A percentile compares a stretch with the other conserved stretches of the same genome.
Evolutionary conservation across 2,329 filamentous ascomycete species (phyloP).

Genomic region (Domatiomyces catenatus): DNA sequence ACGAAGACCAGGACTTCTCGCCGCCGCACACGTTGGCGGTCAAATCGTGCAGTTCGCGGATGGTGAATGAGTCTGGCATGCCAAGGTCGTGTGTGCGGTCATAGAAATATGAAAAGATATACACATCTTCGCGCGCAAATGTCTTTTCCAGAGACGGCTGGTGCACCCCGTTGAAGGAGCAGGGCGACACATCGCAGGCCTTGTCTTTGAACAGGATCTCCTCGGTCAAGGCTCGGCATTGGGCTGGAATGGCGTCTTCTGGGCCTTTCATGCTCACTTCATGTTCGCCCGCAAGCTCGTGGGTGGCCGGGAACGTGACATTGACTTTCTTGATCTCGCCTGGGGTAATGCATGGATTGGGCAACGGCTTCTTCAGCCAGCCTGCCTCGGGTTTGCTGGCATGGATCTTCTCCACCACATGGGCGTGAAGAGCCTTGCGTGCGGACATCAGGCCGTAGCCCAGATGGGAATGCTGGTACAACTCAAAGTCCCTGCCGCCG

Average conservation of each 20-base stretch:
- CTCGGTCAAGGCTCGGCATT: conserved; percentile 82
- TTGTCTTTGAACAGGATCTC: conserved; percentile 79
- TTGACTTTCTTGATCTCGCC: conserved; percentile 61
- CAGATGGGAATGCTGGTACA: conserved; percentile 97
- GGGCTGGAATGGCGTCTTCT: conserved; percentile 55
- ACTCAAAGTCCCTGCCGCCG: conserved; percentile 73
- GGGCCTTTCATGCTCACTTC: conserved; percentile 83
- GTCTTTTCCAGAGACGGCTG: conserved; percentile 87
- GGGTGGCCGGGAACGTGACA: conserved; percentile 51
- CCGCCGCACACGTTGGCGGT: conserved; percentile 73
- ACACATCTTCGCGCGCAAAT: conserved; percentile 79
- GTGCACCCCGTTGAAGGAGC: conserved; percentile 95
- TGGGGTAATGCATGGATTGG: conserved; percentile 75
- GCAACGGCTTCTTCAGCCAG: conserved; percentile 57
- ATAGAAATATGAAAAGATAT: conserved; percentile 96
- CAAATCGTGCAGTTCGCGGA: conserved; percentile 77
- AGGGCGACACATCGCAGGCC: conserved; percentile 69
- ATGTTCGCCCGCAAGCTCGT: conserved; percentile 48
- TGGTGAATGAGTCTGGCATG: conserved; percentile 95
- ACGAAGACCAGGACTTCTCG: conserved; percentile 62
- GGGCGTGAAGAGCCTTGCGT: conserved; percentile 67
- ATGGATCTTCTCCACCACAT: conserved; percentile 51
- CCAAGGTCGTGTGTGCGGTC: conserved; percentile 86
- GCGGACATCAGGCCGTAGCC: conserved; percentile 95
- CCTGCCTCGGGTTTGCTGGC: conserved; percentile 37